These are phyloP conservation scores for Solanum etuberosum DNA, from an alignment of 257 asterid species.

Conservation along the genomic window DNA sequence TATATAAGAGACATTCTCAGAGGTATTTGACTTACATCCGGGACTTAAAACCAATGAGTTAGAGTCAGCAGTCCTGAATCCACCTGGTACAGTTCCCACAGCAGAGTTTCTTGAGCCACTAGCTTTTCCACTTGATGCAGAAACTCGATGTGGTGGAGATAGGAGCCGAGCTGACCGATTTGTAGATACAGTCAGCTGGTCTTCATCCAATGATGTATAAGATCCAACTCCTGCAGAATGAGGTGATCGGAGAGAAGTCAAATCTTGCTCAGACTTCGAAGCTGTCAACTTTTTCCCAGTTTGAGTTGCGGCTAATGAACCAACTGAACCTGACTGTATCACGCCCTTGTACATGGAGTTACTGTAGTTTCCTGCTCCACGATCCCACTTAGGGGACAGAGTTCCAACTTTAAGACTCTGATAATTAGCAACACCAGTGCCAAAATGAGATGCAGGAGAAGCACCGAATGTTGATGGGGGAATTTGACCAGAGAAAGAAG, in stretches of 20 bases:
- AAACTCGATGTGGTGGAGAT: conserved; percentile 31
- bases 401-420: conserved; percentile 40
- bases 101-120: conserved; percentile 32
- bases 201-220: conserved; percentile 37
- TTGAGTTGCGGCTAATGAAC: conserved; percentile 35
- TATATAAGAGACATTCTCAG: background rate
- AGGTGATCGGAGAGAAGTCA: conserved; percentile 53
- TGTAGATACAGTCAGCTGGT: conserved; percentile 40
- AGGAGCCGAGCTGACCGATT: conserved; percentile 27
- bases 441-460: conserved; percentile 51
- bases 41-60: conserved; percentile 52
- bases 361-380: conserved; percentile 29
- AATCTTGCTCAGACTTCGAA: conserved; percentile 90
- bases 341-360: conserved; percentile 31
- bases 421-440: conserved; percentile 31
- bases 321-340: conserved; percentile 50
- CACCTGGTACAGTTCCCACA: conserved; percentile 30
- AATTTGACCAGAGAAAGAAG: conserved; percentile 28
- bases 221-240: conserved; percentile 53
- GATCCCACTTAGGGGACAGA: conserved; percentile 65
- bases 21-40: conserved; percentile 41
- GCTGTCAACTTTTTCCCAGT: conserved; percentile 39
- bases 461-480: conserved; percentile 34
- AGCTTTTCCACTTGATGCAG: conserved; percentile 28
- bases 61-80: conserved; percentile 34